Base-by-base conservation (phyloP, 78 protist species). In the Isochrysis galbana region DNA sequence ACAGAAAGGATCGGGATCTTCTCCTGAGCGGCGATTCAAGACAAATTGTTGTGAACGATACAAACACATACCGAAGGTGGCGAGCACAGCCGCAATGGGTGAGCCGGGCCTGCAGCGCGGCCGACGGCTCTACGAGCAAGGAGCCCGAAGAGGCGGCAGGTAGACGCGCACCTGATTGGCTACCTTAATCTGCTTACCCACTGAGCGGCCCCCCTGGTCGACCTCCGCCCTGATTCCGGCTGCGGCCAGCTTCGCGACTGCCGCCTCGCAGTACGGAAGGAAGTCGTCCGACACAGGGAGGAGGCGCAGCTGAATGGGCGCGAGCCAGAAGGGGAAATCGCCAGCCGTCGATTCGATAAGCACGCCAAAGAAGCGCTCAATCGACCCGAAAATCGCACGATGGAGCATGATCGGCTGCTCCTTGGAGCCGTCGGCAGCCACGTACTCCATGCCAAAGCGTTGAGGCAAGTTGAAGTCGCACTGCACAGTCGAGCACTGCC, bases 401-500 rank as follows among this genome's bases (percentile, higher is more conserved):
- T 93, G 94, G 34, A 93, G 36, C 92, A 93, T 87, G 42, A 86
- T 55, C n/a, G 91, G 92, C 82, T 80, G 91, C 82, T 93, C 86
- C 78, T 21, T 39, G 26, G 42, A 0, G 39, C 90, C 90, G 36
- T 87, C 89, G 2, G 89, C 1, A 29, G 80, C 55, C 32, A 82
- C 69, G 94, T 87, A 93, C 90, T 93, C 90, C 45, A 93, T 36
- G 14, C 88, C 94, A 46, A 93, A 93, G 21, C 94, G 82, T 69
- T 91, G 36, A 23, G 94, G 94, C 26, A 93, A 84, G 91, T 93
- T 89, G 91, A 93, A 93, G 92, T 93, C 94, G 91, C 92, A 86
- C 82, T 93, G 77, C 77, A 93, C 36, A 22, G 94, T 93, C 39
- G 89, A 54, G 91, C 94, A 93, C 67, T 93, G 94, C 91, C 92